Evolutionary conservation across 257 asterid genomes (phyloP), one percentile per base, ranked within the genome.

Genomic region (Ilex asprella): DNA sequence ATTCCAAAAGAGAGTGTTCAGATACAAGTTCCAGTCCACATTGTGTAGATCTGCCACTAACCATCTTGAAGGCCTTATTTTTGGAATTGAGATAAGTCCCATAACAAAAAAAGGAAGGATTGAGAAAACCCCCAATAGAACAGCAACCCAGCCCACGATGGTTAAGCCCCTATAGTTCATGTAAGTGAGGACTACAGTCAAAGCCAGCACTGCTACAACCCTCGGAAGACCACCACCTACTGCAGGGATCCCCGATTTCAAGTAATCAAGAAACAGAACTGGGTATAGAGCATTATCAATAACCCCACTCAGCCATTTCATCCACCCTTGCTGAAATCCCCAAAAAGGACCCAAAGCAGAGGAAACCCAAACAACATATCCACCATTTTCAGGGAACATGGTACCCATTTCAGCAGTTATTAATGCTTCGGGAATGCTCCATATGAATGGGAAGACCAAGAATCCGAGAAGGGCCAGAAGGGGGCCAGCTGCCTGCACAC

Each of bases 271-370:
- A 67, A 78, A 78, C 72, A 78, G 0, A 31, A 78, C 84, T 10
- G 84, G 84, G 46, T 78, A 78, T 14, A 78, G 61, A 3, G 81
- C 84, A 49, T 78, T 78, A 47, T 78, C 84, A 29, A 75, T 75
- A 31, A 75, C 81, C 16, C 84, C 84, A 47, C 84, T 78, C 9
- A 72, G 74, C 84, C 84, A 78, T 69, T 78, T 78, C 84, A 75
- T 29, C 81, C 81, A 78, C 59, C 84, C 84, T 69, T 75, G 78
- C 41, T 78, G 84, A 44, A 78, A 78, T 2, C 81, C 84, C 84
- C 81, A 78, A 35, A 35, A 78, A 10, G 76, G 76, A 1, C 84
- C 84, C 15, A 78, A 72, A 54, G 84, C 81, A 21, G 78, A 64
- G 16, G 84, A 78, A 59, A 78, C 81, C 84, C 84, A 78, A 30